Percentiles rank a stretch among this genome's conserved stretches.
phyloP scores from a whole-genome alignment of 2,329 filamentous ascomycete genomes.

The Xylaria arbuscula region DNA sequence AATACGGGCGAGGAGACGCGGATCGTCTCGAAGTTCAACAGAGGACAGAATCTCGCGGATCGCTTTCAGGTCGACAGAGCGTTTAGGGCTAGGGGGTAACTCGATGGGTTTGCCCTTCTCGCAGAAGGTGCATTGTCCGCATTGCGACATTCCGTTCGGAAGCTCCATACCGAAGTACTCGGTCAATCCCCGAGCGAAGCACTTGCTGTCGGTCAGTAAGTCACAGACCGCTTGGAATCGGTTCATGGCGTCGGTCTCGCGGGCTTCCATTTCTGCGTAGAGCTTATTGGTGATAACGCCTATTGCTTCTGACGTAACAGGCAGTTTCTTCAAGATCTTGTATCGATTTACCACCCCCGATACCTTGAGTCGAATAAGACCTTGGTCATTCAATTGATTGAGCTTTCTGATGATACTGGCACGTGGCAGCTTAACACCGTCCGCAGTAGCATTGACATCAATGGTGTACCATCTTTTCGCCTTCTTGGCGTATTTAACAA shows the following conservation, averaged over 20 bases:
- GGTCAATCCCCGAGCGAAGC: slow-evolving; percentile 64
- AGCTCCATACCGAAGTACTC: slow-evolving; percentile 68
- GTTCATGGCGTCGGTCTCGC: slow-evolving; percentile 64
- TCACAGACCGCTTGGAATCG: slow-evolving; percentile 62
- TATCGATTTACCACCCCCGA: slow-evolving; percentile 66
- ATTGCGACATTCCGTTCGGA: slow-evolving; percentile 56
- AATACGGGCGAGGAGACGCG: slow-evolving; percentile 67
- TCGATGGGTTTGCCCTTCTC: slow-evolving; percentile 52
- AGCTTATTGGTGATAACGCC: slow-evolving; percentile 59
- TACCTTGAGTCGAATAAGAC: slow-evolving; percentile 62
- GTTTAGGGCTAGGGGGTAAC: slow-evolving; percentile 54
- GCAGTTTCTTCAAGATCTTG: slow-evolving; percentile 60
- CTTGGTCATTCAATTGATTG: slow-evolving; percentile 63
- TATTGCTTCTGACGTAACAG: slow-evolving; percentile 56
- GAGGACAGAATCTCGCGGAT: slow-evolving; percentile 58
- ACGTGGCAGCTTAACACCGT: slow-evolving; percentile 52
- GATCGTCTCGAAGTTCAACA: slow-evolving; percentile 64
- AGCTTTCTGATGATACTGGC: slow-evolving; percentile 64
- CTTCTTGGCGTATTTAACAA: slow-evolving; percentile 56
- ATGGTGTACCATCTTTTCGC: slow-evolving; percentile 58
- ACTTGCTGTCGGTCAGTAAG: slow-evolving; percentile 64
- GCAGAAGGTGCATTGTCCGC: slow-evolving; percentile 67
- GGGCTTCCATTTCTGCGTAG: slow-evolving; percentile 60
- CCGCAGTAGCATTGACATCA: slow-evolving; percentile 58
- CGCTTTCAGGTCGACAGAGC: slow-evolving; percentile 52